A percentile compares a stretch with the other conserved stretches of the same genome.
These are phyloP conservation scores for Aspergillus quadrilineatus DNA, from an alignment of 2,329 filamentous ascomycete species.

Conservation along the genomic window DNA sequence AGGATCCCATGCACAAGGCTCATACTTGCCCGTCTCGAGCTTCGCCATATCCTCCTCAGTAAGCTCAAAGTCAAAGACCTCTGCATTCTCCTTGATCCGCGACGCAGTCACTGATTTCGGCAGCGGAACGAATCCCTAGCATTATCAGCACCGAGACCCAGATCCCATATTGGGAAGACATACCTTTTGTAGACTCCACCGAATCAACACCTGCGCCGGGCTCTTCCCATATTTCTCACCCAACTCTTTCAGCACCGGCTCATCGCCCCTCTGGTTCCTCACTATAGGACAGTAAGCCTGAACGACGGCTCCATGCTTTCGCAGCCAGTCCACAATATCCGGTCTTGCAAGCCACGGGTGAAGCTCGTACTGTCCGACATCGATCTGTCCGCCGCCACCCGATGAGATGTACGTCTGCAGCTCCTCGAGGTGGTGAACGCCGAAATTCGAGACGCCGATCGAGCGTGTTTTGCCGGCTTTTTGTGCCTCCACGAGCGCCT, in stretches of 20 bases:
- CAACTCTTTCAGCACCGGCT: constrained; percentile 53
- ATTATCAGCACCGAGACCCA: background rate
- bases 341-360: constrained; percentile 83
- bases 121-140: constrained; percentile 59
- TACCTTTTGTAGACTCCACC: constrained; percentile 63
- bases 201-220: constrained; percentile 57
- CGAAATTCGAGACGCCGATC: constrained; percentile 44
- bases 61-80: constrained; percentile 62
- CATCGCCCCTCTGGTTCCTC: constrained; percentile 49
- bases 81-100: constrained; percentile 61
- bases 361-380: constrained; percentile 84
- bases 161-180: background rate
- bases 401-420: constrained; percentile 40
- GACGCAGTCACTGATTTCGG: constrained; percentile 62
- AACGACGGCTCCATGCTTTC: constrained; percentile 60
- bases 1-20: constrained; percentile 61
- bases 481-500: constrained; percentile 42
- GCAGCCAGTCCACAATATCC: constrained; percentile 78
- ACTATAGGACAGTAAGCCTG: constrained; percentile 56
- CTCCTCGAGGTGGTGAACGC: constrained; percentile 42
- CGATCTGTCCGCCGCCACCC: constrained; percentile 63
- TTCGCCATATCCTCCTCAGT: constrained; percentile 58
- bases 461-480: constrained; percentile 41
- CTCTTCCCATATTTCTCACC: constrained; percentile 59
- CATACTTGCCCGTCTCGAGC: constrained; percentile 56